Percentiles rank a stretch among this genome's conserved stretches.
Conservation (phyloP, 257 asterid genomes). For the Ligustrum vulgare region DNA sequence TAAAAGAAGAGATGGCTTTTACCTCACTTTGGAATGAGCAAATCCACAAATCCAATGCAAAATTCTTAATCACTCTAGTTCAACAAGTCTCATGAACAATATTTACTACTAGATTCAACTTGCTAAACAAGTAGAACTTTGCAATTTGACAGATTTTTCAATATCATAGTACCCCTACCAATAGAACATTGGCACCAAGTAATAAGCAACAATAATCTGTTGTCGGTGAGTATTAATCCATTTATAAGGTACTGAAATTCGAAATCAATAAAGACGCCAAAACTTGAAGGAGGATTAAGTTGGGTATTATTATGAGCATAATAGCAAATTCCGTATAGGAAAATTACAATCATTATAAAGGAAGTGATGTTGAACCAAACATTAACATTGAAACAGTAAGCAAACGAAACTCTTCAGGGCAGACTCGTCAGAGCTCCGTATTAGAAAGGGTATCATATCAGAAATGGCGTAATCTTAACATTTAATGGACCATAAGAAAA, state of each 20-base stretch:
- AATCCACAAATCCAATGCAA: no score
- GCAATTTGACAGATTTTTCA: not conserved
- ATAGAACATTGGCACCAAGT: no score
- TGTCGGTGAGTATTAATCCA: not conserved
- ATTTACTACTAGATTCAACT: not conserved
- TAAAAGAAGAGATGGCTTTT: no score
- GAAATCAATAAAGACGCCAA: not conserved
- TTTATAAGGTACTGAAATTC: not conserved
- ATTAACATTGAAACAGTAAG: conserved; percentile 3
- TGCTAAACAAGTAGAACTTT: conserved; percentile 11
- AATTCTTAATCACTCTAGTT: no score
- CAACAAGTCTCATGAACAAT: not conserved
- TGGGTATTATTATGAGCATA: not conserved
- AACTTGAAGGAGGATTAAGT: not conserved
- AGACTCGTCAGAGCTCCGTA: conserved; percentile 3
- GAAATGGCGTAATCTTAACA: not conserved
- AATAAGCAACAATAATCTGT: no score
- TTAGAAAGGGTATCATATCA: not conserved
- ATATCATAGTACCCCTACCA: no score
- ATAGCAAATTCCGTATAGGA: not conserved
- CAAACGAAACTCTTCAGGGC: not conserved
- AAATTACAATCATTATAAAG: conserved; percentile 8
- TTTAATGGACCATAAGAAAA: conserved; percentile 5
- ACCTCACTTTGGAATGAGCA: no score
- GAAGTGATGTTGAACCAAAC: not conserved